Evolutionary conservation across 768 basidiomycete species (phyloP), one percentile per base, ranked within the genome.

Genomic region (Leccinum rimulosum): DNA sequence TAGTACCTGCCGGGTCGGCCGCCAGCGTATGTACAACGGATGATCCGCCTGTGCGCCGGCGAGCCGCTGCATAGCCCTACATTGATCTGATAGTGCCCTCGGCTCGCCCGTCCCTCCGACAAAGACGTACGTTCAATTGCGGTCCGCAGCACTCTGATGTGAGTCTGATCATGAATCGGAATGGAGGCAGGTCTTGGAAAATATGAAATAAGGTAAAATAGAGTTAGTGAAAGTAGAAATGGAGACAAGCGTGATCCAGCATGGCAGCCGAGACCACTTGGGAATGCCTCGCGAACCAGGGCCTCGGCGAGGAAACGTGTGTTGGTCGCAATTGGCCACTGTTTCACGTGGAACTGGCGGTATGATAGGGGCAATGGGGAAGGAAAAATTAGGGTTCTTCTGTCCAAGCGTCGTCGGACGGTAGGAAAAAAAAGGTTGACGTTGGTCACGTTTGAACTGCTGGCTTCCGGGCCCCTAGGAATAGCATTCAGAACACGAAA

Each of bases 301-400:
- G 63, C 14, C 58, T 14, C 2, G 35, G 35, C n/a, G 58, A 50
- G 54, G 33, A 52, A 52, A 52, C 53, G 57, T 64, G 63, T 54
- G 33, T 43, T 43, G 40, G 40, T 43, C 40, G 40, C 40, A 43
- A n/a, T 43, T 43, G 15, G 7, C 25, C 36, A n/a, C n/a, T 19
- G n/a, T 43, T n/a, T 43, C 40, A 43, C 40, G n/a, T 43, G 40
- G 40, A 43, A 43, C 10, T 43, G 40, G n/a, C n/a, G 9, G n/a
- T 43, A 43, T 43, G 40, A 25, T 14, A 50, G 30, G 40, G 31
- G 47, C 11, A 17, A 45, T 22, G 58, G 9, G 47, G 35, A 31
- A 12, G 36, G 55, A 48, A 30, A 40, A 27, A 17, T 22, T 27
- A 55, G 54, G 40, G 40, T 43, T 40, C 61, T 43, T 40, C 61